Percentiles rank a stretch among this genome's conserved stretches.
Evolutionary conservation across 345 rosid genomes (phyloP).

Genomic region (Erodium maritimum): DNA sequence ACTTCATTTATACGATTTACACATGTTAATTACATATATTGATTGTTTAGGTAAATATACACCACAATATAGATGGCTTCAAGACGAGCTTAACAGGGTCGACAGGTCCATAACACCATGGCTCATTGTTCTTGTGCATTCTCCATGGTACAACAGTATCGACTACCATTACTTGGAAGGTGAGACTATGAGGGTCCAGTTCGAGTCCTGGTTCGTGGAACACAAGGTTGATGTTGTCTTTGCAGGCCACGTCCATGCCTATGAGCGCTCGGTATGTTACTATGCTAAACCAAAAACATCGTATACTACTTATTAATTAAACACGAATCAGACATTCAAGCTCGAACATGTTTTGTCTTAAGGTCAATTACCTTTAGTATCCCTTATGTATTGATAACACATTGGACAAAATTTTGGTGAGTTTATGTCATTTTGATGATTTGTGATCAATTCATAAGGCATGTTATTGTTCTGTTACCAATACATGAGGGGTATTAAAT

Average conservation of each 20-base stretch:
- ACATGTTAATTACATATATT: no score
- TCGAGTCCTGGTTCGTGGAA: no score
- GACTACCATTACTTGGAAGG: conserved; percentile 46
- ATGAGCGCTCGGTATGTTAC: conserved; percentile 87
- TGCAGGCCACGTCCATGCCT: conserved; percentile 47
- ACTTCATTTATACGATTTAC: no score
- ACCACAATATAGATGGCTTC: conserved; percentile 67
- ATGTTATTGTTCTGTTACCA: no score
- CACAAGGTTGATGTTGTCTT: no score
- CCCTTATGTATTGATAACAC: no score
- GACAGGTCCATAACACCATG: conserved; percentile 81
- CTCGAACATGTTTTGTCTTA: not conserved
- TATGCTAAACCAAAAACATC: conserved; percentile 3
- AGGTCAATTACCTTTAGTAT: no score
- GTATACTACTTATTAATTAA: not conserved
- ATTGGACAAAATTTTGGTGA: no score
- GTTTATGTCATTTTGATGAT: no score
- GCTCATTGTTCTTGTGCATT: conserved; percentile 89
- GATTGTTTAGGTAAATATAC: conserved; percentile 55
- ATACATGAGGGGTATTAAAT: no score
- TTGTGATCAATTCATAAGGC: no score
- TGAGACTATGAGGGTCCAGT: no score
- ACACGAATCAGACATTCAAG: not conserved
- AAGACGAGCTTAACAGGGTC: conserved; percentile 52
- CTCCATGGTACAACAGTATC: conserved; percentile 63